Base-by-base conservation (phyloP, 1,284 basidiomycete species). In the Cutaneotrichosporon cutaneum region DNA sequence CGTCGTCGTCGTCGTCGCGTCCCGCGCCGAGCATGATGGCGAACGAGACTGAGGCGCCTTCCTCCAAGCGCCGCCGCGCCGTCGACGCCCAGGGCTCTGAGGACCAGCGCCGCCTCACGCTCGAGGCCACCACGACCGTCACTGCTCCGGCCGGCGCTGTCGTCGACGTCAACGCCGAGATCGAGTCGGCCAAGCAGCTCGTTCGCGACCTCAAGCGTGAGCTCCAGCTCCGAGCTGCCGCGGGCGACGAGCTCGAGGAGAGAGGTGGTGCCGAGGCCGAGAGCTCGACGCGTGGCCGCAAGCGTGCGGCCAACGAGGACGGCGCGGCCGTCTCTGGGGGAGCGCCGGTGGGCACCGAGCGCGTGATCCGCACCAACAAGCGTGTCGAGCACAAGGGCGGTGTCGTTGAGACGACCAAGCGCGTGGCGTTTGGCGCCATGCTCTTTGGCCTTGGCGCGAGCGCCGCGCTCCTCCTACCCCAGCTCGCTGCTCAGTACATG, bases 361-460 rank as follows among this genome's bases (percentile, higher is more conserved):
- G 77, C 21, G 63, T 74, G 10, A 74, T 79, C 56, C 66, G 68
- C 50, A 71, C 65, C 22, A 77, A 77, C 70, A 72, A 70, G 61
- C 66, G 76, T 18, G 66, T 77, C 14, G 70, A 74, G 47, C 59
- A 67, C 30, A 59, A 47, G 32, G 58, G 44, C 14, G 59, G 30
- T 7, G 71, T 59, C 4, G 69, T 57, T 14, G 62, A 70, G 59
- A 69, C 71, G 5, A 71, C 65, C 50, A 71, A 73, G 64, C 70
- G 71, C 60, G 71, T 74, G 3, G 73, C 74, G 22, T 78, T 73
- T 71, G 78, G 78, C 24, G 72, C 74, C 10, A 58, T 76, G 35
- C 70, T 79, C 50, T 77, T 81, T 53, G 74, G 75, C 16, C 60
- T 80, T 22, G 79, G 79, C 6, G 68, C 76, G 9, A 75, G 72